These are phyloP conservation scores for Domatiomyces catenatus DNA, from an alignment of 2,329 filamentous ascomycete species.

Conservation along the genomic window DNA sequence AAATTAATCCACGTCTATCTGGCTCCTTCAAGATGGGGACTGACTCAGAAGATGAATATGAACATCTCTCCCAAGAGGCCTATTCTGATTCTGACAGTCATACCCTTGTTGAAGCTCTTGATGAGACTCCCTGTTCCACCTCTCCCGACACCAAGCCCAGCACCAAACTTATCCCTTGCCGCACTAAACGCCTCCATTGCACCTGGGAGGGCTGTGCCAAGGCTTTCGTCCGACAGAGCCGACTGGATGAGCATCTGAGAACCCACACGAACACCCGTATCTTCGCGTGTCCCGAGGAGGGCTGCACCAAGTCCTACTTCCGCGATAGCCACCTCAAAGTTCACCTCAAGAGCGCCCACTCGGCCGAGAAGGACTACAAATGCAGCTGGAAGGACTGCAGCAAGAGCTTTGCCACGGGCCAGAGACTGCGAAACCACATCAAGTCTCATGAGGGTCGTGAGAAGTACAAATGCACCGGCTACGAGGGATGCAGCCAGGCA, in stretches of 20 bases:
- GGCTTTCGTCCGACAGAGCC: conserved; percentile 73
- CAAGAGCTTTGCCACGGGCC: conserved; percentile 69
- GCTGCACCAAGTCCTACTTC: conserved; percentile 69
- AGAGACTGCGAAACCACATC: conserved; percentile 59
- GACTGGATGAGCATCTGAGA: conserved; percentile 63
- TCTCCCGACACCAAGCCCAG: conserved; percentile 14
- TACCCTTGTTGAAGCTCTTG: background rate
- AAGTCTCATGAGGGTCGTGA: conserved; percentile 66
- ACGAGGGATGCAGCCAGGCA: conserved; percentile 53
- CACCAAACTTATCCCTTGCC: conserved; percentile 41
- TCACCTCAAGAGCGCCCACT: conserved; percentile 72
- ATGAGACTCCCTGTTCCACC: conserved; percentile 14
- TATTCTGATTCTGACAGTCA: conserved; percentile 2
- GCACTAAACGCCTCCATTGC: conserved; percentile 63
- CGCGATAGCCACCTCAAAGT: conserved; percentile 75
- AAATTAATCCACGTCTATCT: background rate
- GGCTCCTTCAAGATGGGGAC: conserved; percentile 7
- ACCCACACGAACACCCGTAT: conserved; percentile 76
- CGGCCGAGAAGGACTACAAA: conserved; percentile 50
- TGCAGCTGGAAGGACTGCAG: conserved; percentile 60
- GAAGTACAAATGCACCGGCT: conserved; percentile 56
- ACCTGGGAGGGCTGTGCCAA: conserved; percentile 60
- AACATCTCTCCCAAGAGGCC: background rate
- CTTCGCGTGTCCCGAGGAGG: conserved; percentile 53
- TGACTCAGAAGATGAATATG: conserved; percentile 8